Conservation (phyloP, 2,329 filamentous ascomycete genomes). For the Apiospora kogelbergensis region DNA sequence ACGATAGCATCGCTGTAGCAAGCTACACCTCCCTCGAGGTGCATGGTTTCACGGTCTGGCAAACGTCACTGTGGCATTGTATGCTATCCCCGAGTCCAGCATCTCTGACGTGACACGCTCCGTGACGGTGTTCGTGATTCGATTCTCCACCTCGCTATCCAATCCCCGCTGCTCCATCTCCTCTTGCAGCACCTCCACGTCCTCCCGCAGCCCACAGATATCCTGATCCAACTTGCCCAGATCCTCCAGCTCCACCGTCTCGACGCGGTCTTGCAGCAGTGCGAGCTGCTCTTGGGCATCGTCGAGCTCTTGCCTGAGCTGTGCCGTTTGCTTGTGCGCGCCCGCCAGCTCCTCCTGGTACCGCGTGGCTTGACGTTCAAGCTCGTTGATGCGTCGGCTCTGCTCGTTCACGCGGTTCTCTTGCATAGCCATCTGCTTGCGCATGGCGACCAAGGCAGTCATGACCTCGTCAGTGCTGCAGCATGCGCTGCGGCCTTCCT, state of each 20-base stretch:
- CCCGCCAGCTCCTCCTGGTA: background rate
- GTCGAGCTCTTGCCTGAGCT: background rate
- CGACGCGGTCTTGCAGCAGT: background rate
- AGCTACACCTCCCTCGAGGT: background rate
- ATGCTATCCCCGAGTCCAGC: background rate
- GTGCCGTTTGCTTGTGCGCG: background rate
- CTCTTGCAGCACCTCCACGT: background rate
- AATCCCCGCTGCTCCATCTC: background rate
- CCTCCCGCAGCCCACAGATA: constrained; percentile 1
- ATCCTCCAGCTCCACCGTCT: background rate
- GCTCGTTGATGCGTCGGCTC: background rate
- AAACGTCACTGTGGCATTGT: constrained; percentile 6
- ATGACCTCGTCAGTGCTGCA: background rate
- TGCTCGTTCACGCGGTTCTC: background rate
- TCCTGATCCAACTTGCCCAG: background rate
- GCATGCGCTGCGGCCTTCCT: background rate
- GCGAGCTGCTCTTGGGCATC: background rate
- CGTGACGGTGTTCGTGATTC: background rate
- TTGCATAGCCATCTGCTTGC: constrained; percentile 1
- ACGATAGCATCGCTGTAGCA: background rate
- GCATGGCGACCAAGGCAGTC: background rate
- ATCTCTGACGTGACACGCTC: background rate
- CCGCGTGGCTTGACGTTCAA: background rate
- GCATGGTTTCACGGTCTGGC: background rate
- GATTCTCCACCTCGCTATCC: background rate